phyloP scores from a whole-genome alignment of 257 asterid genomes.

The Solanum piurae region DNA sequence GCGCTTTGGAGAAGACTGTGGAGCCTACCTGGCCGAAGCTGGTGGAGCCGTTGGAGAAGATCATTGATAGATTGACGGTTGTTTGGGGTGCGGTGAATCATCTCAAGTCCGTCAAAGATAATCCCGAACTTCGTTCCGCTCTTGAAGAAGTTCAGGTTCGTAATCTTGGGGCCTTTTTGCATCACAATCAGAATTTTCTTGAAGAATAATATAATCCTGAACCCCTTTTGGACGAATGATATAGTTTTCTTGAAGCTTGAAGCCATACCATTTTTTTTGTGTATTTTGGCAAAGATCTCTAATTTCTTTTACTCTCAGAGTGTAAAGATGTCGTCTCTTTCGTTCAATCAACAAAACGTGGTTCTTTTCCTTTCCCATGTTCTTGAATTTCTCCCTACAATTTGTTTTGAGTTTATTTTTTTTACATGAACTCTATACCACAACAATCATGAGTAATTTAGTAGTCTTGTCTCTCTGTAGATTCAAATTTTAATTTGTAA shows the following conservation, averaged over 20 bases:
- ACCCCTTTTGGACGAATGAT: not conserved
- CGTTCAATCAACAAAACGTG: not conserved
- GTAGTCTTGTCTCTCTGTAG: not conserved
- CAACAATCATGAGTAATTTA: not conserved
- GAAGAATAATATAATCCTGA: not conserved
- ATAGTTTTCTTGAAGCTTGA: not conserved
- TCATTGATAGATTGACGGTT: conserved; percentile 53
- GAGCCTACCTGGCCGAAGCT: conserved; percentile 93
- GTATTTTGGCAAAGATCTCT: not conserved
- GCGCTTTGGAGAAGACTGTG: conserved; percentile 73
- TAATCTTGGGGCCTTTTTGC: not conserved
- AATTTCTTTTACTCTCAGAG: not conserved
- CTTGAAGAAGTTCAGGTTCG: conserved; percentile 98
- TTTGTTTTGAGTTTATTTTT: not conserved
- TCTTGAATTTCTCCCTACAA: not conserved
- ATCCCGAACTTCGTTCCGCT: conserved; percentile 81
- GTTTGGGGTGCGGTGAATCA: conserved; percentile 97
- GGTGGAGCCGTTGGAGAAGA: conserved; percentile 94
- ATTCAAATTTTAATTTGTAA: not conserved
- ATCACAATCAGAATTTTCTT: not conserved
- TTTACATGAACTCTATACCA: not conserved
- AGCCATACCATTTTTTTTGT: not conserved
- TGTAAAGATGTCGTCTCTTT: not conserved
- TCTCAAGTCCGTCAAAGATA: conserved; percentile 84
- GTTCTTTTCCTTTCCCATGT: not conserved